A percentile compares a stretch with the other conserved stretches of the same genome.
These are phyloP conservation scores for Thelonectria blattea DNA, from an alignment of 2,329 filamentous ascomycete genomes.

Conservation along the genomic window DNA sequence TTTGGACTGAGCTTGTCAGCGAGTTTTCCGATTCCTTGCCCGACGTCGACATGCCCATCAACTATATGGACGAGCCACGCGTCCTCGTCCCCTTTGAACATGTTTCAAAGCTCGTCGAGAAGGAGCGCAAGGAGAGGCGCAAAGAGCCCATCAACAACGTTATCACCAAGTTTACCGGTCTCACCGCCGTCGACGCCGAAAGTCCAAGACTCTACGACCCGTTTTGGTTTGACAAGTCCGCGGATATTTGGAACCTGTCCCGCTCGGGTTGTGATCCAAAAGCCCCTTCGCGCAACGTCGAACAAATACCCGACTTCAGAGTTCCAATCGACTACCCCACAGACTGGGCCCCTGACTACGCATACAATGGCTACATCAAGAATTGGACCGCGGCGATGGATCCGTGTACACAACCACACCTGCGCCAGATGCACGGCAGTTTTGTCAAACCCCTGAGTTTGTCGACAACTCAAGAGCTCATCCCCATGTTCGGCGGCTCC, in stretches of 20 bases:
- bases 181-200: conserved; percentile 45
- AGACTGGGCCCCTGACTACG: conserved; percentile 45
- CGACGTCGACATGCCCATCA: conserved; percentile 72
- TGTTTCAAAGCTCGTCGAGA: conserved; percentile 56
- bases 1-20: conserved; percentile 56
- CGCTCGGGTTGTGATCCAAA: conserved; percentile 63
- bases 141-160: conserved; percentile 52
- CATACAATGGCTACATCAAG: conserved; percentile 56
- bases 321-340: conserved; percentile 43
- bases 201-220: conserved; percentile 50
- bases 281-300: conserved; percentile 52
- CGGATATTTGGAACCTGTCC: conserved; percentile 65
- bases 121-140: conserved; percentile 52
- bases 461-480: conserved; percentile 58
- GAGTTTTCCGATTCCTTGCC: conserved; percentile 62
- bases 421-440: conserved; percentile 60
- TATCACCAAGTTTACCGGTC: conserved; percentile 51
- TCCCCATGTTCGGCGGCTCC: conserved; percentile 67
- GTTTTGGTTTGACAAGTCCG: conserved; percentile 52
- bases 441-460: conserved; percentile 61
- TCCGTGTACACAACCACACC: conserved; percentile 63
- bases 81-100: conserved; percentile 66
- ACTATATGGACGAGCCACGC: conserved; percentile 67
- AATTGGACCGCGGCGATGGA: conserved; percentile 66
- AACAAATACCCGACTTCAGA: conserved; percentile 40